A percentile compares a stretch with the other conserved stretches of the same genome.
phyloP scores from a whole-genome alignment of 371 early-diverging fungal species.

The Actinomortierella ambigua region DNA sequence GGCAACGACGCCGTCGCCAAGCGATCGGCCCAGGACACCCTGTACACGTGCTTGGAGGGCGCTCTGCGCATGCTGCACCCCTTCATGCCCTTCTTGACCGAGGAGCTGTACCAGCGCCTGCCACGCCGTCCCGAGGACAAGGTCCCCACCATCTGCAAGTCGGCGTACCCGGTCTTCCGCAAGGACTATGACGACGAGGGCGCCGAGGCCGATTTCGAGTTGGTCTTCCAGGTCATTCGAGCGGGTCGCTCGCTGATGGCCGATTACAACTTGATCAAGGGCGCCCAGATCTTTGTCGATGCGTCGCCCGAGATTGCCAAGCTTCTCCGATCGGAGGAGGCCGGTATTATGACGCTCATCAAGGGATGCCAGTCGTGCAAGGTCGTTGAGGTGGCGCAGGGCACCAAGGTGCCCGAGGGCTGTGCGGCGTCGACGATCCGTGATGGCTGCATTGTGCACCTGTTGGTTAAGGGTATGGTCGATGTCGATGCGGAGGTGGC shows the following conservation, averaged over 20 bases:
- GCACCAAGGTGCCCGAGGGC: conserved; percentile 68
- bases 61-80: conserved; percentile 96
- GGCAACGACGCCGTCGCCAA: conserved; percentile 60
- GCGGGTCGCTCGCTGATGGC: conserved; percentile 77
- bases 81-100: conserved; percentile 99
- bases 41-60: conserved; percentile 93
- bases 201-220: conserved; percentile 81
- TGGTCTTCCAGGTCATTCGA: conserved; percentile 75
- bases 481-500: conserved; percentile 79
- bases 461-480: conserved; percentile 78
- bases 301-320: conserved; percentile 47
- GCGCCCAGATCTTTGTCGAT: conserved; percentile 48
- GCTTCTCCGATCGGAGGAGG: conserved; percentile 55
- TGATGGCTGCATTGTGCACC: conserved; percentile 61
- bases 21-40: conserved; percentile 76
- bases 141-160: conserved; percentile 64
- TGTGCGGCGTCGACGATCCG: conserved; percentile 69
- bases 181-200: conserved; percentile 55
- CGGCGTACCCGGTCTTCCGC: conserved; percentile 63
- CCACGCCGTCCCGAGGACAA: conserved; percentile 72
- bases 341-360: conserved; percentile 67
- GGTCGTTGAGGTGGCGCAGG: conserved; percentile 56
- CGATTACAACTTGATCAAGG: conserved; percentile 67
- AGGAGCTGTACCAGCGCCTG: conserved; percentile 97
- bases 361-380: conserved; percentile 67